Conservation (phyloP, 768 basidiomycete genomes). For the Termitomyces sp. region DNA sequence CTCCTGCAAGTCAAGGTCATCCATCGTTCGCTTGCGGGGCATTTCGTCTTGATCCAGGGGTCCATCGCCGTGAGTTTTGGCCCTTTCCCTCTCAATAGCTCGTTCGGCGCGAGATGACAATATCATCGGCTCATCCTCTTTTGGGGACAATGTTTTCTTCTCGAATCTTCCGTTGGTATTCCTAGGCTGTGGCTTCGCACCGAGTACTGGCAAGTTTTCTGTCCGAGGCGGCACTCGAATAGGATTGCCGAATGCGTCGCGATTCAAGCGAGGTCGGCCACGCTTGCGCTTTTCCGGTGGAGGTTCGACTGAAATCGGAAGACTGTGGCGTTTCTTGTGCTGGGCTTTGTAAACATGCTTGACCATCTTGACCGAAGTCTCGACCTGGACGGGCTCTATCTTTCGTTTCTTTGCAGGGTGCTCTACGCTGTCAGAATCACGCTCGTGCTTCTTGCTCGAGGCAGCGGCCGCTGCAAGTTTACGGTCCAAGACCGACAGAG, state of each 20-base stretch:
- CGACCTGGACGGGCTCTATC: slow-evolving; percentile 28
- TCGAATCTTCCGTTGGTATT: slow-evolving; percentile 64
- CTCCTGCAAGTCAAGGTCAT: slow-evolving; percentile 26
- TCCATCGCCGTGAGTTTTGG: slow-evolving; percentile 16
- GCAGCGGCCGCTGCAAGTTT: slow-evolving; percentile 41
- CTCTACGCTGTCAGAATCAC: slow-evolving; percentile 26
- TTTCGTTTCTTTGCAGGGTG: slow-evolving; percentile 46
- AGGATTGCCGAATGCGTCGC: slow-evolving; percentile 15
- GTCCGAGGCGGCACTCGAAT: slow-evolving; percentile 12
- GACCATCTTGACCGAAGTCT: slow-evolving; percentile 18
- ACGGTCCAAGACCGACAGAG: slow-evolving; percentile 43
- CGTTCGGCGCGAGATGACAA: slow-evolving; percentile 32
- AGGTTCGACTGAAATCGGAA: slow-evolving; percentile 6
- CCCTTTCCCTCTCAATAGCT: slow-evolving; percentile 35
- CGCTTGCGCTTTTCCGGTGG: slow-evolving; percentile 29
- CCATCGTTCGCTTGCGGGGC: slow-evolving; percentile 24
- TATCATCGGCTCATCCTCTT: slow-evolving; percentile 19
- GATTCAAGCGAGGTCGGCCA: slow-evolving; percentile 34
- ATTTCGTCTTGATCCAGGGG: slow-evolving; percentile 9
- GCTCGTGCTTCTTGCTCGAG: slow-evolving; percentile 24
- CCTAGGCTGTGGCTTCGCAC: slow-evolving; percentile 44
- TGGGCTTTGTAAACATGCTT: slow-evolving; percentile 7
- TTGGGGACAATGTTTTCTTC: slow-evolving; percentile 44
- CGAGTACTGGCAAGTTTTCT: slow-evolving; percentile 10
- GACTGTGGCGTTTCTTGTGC: slow-evolving; percentile 11